Evolutionary conservation across 2,329 filamentous ascomycete genomes (phyloP).

Genomic region (Microdochium nivale): DNA sequence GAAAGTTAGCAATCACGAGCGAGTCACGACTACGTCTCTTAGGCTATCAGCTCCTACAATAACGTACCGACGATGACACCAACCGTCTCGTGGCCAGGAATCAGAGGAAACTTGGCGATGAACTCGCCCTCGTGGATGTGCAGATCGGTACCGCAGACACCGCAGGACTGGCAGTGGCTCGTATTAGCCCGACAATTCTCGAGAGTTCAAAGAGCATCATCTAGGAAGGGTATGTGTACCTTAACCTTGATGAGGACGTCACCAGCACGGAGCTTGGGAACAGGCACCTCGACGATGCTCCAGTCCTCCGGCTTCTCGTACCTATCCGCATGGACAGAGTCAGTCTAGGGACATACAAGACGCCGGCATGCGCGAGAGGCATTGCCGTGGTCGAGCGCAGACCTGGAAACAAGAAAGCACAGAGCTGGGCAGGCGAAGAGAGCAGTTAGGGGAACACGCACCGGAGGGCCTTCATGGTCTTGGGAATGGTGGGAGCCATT

Average conservation of each 20-base stretch:
- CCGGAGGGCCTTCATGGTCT: constrained; percentile 49
- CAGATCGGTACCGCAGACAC: constrained; percentile 27
- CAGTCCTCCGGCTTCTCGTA: constrained; percentile 56
- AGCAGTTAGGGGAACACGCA: constrained; percentile 20
- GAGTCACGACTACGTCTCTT: constrained; percentile 30
- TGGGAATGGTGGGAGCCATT: constrained; percentile 23
- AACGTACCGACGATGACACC: constrained; percentile 53
- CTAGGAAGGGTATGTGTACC: constrained; percentile 23
- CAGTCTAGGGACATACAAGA: constrained; percentile 8
- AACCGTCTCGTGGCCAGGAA: constrained; percentile 61
- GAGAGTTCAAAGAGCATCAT: not conserved
- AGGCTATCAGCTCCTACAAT: no score
- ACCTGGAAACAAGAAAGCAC: constrained; percentile 1
- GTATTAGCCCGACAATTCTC: constrained; percentile 6
- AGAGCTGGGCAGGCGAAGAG: not conserved
- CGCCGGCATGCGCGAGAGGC: constrained; percentile 1
- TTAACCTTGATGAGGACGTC: constrained; percentile 60
- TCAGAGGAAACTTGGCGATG: constrained; percentile 52
- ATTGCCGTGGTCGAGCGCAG: not conserved
- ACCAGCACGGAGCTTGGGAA: constrained; percentile 50
- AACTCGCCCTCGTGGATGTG: constrained; percentile 65
- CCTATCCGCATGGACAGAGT: constrained; percentile 19
- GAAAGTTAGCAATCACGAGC: not conserved
- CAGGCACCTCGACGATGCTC: constrained; percentile 51
- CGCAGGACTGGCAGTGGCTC: constrained; percentile 17